These are phyloP conservation scores for Psilocybe cyanescens DNA, from an alignment of 768 basidiomycete species.

Conservation along the genomic window DNA sequence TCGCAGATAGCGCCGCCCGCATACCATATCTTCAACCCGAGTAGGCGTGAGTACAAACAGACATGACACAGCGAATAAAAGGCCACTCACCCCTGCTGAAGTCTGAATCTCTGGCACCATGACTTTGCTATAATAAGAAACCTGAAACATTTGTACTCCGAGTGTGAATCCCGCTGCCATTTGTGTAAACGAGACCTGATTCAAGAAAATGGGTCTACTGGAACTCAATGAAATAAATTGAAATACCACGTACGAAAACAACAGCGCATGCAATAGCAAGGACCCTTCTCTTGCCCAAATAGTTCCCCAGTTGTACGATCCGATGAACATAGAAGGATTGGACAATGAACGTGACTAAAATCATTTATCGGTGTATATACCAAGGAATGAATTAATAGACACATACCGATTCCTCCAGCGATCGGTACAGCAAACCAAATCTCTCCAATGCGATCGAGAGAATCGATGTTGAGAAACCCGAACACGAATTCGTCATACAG, in stretches of 20 bases:
- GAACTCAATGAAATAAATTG: not conserved
- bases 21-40: slow-evolving; percentile 5
- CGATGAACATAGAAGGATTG: slow-evolving; percentile 12
- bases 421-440: slow-evolving; percentile 11
- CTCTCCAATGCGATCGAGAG: slow-evolving; percentile 6
- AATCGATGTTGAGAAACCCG: slow-evolving; percentile 7
- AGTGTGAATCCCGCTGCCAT: slow-evolving; percentile 1
- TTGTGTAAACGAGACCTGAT: not conserved
- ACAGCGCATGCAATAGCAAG: not conserved
- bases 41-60: not conserved
- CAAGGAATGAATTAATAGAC: not conserved
- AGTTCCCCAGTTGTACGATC: not conserved
- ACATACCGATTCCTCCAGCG: slow-evolving; percentile 1
- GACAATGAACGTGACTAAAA: slow-evolving; percentile 3
- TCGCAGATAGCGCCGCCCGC: slow-evolving; percentile 3
- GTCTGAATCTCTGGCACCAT: not conserved
- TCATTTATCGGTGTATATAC: not conserved
- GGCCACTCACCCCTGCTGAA: not conserved
- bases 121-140: slow-evolving; percentile 2
- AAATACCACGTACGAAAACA: not conserved
- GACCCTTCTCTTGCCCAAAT: not conserved
- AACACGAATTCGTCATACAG: slow-evolving; percentile 9
- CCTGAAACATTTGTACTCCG: not conserved
- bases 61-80: not conserved
- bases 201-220: not conserved